phyloP scores from a whole-genome alignment of 23 red algal genomes.

The Pyropia haitanensis region DNA sequence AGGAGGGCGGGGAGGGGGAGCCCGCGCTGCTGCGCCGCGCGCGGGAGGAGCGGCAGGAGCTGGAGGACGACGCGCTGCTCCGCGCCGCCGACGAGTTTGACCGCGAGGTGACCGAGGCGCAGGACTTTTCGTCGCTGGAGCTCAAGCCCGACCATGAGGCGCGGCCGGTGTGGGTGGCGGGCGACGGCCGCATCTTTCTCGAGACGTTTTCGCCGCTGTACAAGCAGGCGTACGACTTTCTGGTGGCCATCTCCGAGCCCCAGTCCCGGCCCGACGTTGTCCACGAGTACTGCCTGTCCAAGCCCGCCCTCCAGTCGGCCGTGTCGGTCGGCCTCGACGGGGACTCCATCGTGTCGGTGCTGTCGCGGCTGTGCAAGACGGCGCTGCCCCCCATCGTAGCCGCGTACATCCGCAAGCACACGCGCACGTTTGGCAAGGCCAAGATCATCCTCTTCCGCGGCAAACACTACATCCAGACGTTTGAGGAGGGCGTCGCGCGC shows the following conservation, averaged over 20 bases:
- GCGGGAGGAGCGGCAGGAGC: too few species aligned
- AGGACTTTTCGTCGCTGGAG: constrained; percentile 43
- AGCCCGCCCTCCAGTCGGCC: constrained; percentile 84
- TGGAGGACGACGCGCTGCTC: constrained; percentile 13
- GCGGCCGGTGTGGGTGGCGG: constrained; percentile 87
- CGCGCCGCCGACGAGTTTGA: constrained; percentile 23
- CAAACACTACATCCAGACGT: constrained; percentile 75
- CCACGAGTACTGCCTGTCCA: constrained; percentile 91
- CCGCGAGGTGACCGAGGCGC: constrained; percentile 24
- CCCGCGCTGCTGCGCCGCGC: too few species aligned
- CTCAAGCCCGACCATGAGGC: constrained; percentile 77
- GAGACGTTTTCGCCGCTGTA: constrained; percentile 97
- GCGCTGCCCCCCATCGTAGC: constrained; percentile 55
- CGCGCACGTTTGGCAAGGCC: constrained; percentile 90
- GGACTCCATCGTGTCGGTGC: constrained; percentile 71
- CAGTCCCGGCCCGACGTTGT: constrained; percentile 77
- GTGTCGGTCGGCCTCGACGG: constrained; percentile 88
- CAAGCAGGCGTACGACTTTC: constrained; percentile 92
- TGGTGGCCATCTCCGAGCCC: constrained; percentile 95
- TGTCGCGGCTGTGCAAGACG: constrained; percentile 88
- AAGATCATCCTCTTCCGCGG: constrained; percentile 85
- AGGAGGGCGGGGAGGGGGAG: too few species aligned
- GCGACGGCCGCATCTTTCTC: constrained; percentile 80
- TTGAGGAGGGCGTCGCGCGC: constrained; percentile 51
- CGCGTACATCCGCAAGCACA: constrained; percentile 68